Base-by-base conservation (phyloP, 257 asterid genomes). In the Solanum lignicaule region DNA sequence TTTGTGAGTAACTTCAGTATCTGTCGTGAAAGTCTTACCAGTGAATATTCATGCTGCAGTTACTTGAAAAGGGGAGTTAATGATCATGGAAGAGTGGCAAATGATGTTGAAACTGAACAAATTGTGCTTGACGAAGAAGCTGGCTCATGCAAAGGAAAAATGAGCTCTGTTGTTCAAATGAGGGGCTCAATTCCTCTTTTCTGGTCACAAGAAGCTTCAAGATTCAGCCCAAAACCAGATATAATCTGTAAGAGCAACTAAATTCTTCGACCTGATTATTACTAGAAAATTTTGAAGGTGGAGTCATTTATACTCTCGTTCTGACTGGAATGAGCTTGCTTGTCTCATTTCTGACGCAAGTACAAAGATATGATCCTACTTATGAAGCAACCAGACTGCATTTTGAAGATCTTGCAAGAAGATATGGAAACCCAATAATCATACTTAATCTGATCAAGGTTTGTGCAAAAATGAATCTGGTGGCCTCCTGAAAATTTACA, bases 111-210 rank as follows among this genome's bases (percentile, higher is more conserved):
- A 94, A 97, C 98, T 33, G 99, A 97, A 89, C 99, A 97, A 90
- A 94, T 97, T 87, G 96, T 97, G 89, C 96, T 97, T 85, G 99
- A 96, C 71, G 99, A 97, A 90, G 98, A 97, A 91, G 98, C 98
- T 92, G 99, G 99, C 68, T 93, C 98, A 25, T 90, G 92, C 93
- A 97, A 96, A 91, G 99, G 99, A 83, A 94, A 93, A 91, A 97
- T 97, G 99, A 97, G 98, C 93, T 97, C 99, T 87, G 98, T 97
- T 91, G 95, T 96, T 87, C 99, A 97, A 91, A 94, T 97, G 99
- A 95, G 99, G 96, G 99, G 99, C 90, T 97, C 99, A 87, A 97
- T 97, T 90, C 99, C 99, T 68, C 99, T 97, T 89, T 97, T 97
- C 92, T 97, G 99, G 99, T 97, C 99, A 13, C 99, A 97, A 91